Evolutionary conservation across 2,329 filamentous ascomycete species (phyloP).

Genomic region (Phyllosticta paracitricarpa): DNA sequence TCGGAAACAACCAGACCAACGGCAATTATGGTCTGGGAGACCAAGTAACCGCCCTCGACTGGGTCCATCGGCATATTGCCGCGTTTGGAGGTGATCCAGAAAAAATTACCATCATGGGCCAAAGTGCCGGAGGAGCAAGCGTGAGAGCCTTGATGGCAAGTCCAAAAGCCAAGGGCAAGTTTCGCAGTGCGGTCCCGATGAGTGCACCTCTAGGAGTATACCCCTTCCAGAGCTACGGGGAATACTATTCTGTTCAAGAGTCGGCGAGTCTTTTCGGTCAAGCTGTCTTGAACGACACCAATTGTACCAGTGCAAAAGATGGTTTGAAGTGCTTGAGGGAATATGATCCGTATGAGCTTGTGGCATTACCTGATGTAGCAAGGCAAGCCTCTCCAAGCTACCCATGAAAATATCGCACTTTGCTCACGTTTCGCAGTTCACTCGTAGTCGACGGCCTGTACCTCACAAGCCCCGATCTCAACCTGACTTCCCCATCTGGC

Average conservation of each 20-base stretch:
- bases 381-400: neutral
- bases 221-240: conserved; percentile 17
- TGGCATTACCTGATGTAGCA: conserved; percentile 5
- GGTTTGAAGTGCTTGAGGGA: conserved; percentile 18
- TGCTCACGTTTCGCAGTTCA: conserved; percentile 14
- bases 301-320: conserved; percentile 15
- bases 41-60: conserved; percentile 41
- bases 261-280: conserved; percentile 14
- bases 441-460: conserved; percentile 25
- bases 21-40: conserved; percentile 37
- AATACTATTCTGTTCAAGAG: conserved; percentile 20
- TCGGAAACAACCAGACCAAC: conserved; percentile 39
- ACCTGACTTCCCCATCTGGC: conserved; percentile 11
- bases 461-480: conserved; percentile 17
- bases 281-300: conserved; percentile 18
- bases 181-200: conserved; percentile 36
- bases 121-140: conserved; percentile 17
- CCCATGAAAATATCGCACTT: neutral
- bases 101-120: conserved; percentile 28
- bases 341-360: conserved; percentile 17
- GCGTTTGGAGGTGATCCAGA: conserved; percentile 31
- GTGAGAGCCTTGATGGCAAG: conserved; percentile 42
- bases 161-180: conserved; percentile 38
- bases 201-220: conserved; percentile 17
- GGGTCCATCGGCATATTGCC: conserved; percentile 34